phyloP scores from a whole-genome alignment of 2,329 filamentous ascomycete species.

The Xylariaceae sp. region DNA sequence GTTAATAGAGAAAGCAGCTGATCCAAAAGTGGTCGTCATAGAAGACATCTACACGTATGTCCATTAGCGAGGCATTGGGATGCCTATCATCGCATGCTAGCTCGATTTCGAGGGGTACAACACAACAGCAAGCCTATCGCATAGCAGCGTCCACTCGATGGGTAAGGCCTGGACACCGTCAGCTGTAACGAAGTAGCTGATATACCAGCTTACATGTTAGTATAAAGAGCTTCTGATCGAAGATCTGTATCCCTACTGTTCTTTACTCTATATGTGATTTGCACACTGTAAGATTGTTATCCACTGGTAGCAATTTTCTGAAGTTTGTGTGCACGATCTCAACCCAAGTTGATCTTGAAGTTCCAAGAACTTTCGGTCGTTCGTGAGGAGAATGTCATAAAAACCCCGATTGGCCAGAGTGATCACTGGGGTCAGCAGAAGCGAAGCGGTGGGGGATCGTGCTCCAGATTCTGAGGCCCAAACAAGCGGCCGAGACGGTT shows the following conservation, averaged over 20 bases:
- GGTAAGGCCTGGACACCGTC: too few species aligned
- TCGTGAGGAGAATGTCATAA: slow-evolving; percentile 19
- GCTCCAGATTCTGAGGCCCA: slow-evolving; percentile 4
- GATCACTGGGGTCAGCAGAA: not conserved
- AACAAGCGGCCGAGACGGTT: slow-evolving; percentile 1
- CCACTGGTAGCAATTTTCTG: slow-evolving; percentile 15
- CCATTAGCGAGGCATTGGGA: too few species aligned
- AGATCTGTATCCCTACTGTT: too few species aligned
- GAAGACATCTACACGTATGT: too few species aligned
- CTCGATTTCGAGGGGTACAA: too few species aligned
- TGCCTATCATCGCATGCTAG: too few species aligned
- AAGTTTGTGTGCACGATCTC: slow-evolving; percentile 16
- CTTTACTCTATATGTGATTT: too few species aligned
- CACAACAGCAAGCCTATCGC: too few species aligned
- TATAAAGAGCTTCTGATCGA: too few species aligned
- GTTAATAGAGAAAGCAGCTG: not conserved
- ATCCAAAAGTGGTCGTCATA: not conserved
- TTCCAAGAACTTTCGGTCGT: slow-evolving; percentile 19
- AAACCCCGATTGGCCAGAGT: slow-evolving; percentile 26
- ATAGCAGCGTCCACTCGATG: too few species aligned
- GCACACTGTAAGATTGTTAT: slow-evolving; percentile 22
- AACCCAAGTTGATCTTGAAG: slow-evolving; percentile 9
- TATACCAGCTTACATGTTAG: too few species aligned
- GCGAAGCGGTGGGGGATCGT: not conserved
- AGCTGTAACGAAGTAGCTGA: too few species aligned